Base-by-base conservation (phyloP, 129 eudicot species). In the Cynara cardunculus region DNA sequence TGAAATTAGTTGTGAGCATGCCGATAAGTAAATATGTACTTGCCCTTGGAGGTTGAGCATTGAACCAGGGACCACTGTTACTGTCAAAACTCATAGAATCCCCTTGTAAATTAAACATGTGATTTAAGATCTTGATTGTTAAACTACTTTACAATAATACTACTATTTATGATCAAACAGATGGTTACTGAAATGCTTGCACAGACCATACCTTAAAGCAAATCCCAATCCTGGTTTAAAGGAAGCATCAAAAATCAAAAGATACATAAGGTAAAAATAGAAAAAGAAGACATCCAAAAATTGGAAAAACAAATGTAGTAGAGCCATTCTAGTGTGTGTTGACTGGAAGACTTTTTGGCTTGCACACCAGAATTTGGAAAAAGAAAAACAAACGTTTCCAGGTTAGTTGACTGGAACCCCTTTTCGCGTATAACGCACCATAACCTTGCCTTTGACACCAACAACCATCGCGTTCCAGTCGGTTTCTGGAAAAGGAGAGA, bases 401-500 rank as follows among this genome's bases (percentile, higher is more conserved):
- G 16, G 14, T 64, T 64, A 64, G 69, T 64, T 25, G 14, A 64
- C 27, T 64, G 69, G 69, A 64, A 64, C 1, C 5, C 26, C 69
- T 64, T 25, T 64, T 64, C 69, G 26, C 21, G 13, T 69, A 30
- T 69, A 69, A 26, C 39, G 35, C 35, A 69, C 73, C 39, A 69
- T 69, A 30, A 69, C 73, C 73, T 69, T 69, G 21, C 98, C 98
- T 80, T 94, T 94, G 32, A 94, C 97, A 30, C 98, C 98, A 68
- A 94, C 98, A 69, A 94, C 98, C 97, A 94, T 92, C 0, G 98
- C 98, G 22, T 94, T 94, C 97, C 98, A 94, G 53, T 69, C 41
- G 27, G 27, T 69, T 25, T 69, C 73, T 26, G 34, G 37, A 28
- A 69, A 69, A 11, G 73, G 73, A 26, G 73, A 69, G 37, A 69